Evolutionary conservation across 306 rosid genomes (phyloP), one percentile per base, ranked within the genome.

Genomic region (Psophocarpus tetragonolobus): DNA sequence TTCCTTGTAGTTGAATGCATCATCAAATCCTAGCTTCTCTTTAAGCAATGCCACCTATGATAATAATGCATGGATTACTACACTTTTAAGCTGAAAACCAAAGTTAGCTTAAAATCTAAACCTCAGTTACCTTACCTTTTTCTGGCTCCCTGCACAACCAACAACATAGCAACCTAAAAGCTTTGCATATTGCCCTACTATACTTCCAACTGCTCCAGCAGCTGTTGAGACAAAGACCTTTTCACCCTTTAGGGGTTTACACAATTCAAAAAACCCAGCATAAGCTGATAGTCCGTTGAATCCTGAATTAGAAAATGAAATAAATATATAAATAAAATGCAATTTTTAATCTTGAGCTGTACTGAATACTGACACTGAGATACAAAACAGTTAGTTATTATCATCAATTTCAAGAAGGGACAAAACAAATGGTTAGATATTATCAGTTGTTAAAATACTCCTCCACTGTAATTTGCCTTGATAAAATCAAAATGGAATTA

Each of bases 1-100:
- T 60, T 88, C 90, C 41, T 85, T 93, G 81, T 93, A 90, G 83
- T 93, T 91, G 87, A 93, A 93, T 65, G 96, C 98, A 44, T 90
- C 91, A 56, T 93, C 94, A 41, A 88, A 87, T 75, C 94, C 91
- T 33, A 93, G 85, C 68, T 90, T 86, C 9, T 85, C 86, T 56
- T 88, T 93, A 2, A 93, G 88, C 70, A 91, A 47, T 6, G 60
- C 75, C 5, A 90, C 97, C 98, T 91, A 15, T 5, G 60, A 5
- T 18, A 72, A 27, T 23, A 26, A 32, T 24, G 64, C 1, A 71
- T 41, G 9, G 4, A 73, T 73, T 30, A 38, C 15, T 23, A 45
- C 21, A 7, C 1, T 41, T 17, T n/a, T 14, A 8, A 33, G 36
- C 0, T 17, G 32, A 20, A 29, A 73, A n/a, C 8, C 33, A 13